Evolutionary conservation across 768 basidiomycete genomes (phyloP), one percentile per base, ranked within the genome.

Genomic region (Austroboletus eburneus): DNA sequence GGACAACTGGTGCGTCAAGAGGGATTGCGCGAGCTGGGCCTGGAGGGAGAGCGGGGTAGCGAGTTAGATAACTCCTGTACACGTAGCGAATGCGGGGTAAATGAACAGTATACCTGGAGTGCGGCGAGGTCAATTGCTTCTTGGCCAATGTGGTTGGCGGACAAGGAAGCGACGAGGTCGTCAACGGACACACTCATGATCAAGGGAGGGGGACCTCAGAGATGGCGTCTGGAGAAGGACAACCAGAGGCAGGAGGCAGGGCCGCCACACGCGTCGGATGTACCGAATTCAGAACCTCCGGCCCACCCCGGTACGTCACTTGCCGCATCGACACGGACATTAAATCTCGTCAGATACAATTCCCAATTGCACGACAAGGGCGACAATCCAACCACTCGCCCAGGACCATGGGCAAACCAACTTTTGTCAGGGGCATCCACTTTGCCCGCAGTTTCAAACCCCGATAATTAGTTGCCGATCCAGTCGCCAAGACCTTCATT

Each of bases 41-140:
- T 76, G 43, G 36, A 38, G 36, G 42, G 34, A 18, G 37, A 23
- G 25, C 35, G 38, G 42, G 46, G 23, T n/a, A 14, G 45, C n/a
- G n/a, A n/a, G n/a, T n/a, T n/a, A n/a, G n/a, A n/a, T n/a, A n/a
- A n/a, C n/a, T n/a, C n/a, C n/a, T n/a, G n/a, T n/a, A n/a, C n/a
- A n/a, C n/a, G n/a, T n/a, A 35, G 54, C 36, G 23, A 13, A 23
- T 61, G 55, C 18, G 49, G 56, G 52, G 48, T 49, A 55, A 45
- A 48, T 48, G 44, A 45, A 39, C 27, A 13, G 42, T 49, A 21
- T 54, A 77, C 75, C 69, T 77, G 74, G 13, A 77, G 68, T 21
- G 69, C 61, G 39, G 72, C 72, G 49, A 77, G 66, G 63, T 77
- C 77, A 13, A 70, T 66, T n/a, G 74, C 74, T 54, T 77, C 75